Conservation (phyloP, 2,329 filamentous ascomycete genomes). For the Dendrostoma leiphaemia region DNA sequence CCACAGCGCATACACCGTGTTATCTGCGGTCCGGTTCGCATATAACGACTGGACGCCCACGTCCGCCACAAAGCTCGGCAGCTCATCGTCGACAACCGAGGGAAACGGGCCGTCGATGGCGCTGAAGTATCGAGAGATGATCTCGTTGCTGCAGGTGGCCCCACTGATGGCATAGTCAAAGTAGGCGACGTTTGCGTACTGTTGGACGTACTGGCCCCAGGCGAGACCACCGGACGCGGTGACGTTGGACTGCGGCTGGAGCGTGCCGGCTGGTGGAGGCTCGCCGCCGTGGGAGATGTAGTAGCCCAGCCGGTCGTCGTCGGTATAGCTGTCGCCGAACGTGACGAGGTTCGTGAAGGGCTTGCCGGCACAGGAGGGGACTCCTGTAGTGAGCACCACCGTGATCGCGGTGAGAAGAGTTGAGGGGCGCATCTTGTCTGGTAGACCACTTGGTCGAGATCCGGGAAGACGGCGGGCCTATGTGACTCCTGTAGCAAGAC, state of each 20-base stretch:
- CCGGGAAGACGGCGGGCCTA: background rate
- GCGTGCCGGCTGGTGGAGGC: conserved; percentile 59
- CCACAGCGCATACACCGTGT: conserved; percentile 74
- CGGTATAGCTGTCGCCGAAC: conserved; percentile 77
- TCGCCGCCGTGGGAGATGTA: conserved; percentile 57
- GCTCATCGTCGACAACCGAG: conserved; percentile 59
- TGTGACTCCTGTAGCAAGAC: background rate
- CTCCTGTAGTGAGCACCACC: conserved; percentile 1
- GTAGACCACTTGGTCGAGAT: background rate
- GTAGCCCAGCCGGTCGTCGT: conserved; percentile 66
- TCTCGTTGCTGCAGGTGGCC: conserved; percentile 68
- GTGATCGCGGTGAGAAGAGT: background rate
- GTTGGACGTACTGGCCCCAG: conserved; percentile 67
- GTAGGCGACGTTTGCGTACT: conserved; percentile 53
- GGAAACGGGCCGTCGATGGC: conserved; percentile 57
- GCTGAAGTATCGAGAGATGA: conserved; percentile 55
- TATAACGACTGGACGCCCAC: conserved; percentile 40
- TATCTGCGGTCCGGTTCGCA: conserved; percentile 43
- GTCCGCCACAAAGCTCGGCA: conserved; percentile 56
- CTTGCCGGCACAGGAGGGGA: conserved; percentile 26
- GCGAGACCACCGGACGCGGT: conserved; percentile 65
- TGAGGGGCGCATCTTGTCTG: conserved; percentile 1
- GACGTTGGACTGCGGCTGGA: conserved; percentile 42
- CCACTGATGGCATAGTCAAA: conserved; percentile 73
- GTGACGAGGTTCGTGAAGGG: conserved; percentile 61